Conservation (phyloP, 805 yeast species). For the Candida manassasensis region DNA sequence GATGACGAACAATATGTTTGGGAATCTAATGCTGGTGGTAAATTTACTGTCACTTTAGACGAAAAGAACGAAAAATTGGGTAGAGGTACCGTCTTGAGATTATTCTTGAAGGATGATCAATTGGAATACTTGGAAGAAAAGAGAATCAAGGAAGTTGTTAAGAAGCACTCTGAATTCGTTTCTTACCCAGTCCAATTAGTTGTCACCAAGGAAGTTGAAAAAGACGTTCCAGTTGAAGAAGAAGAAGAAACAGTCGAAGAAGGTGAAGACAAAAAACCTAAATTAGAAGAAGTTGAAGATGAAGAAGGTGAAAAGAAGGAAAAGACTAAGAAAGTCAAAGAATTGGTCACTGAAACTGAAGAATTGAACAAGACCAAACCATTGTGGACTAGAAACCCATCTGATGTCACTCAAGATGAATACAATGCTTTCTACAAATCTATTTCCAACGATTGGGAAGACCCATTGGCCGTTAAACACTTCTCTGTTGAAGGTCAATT, state of each 20-base stretch:
- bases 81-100: conserved; percentile 94
- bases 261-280: conserved; percentile 62
- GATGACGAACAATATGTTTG: conserved; percentile 99
- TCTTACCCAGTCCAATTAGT: conserved; percentile 98
- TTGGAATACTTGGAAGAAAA: conserved; percentile 98
- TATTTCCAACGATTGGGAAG: conserved; percentile 99
- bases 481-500: conserved; percentile 99
- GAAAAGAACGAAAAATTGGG: conserved; percentile 78
- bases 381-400: conserved; percentile 98
- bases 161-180: conserved; percentile 99
- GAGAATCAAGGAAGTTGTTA: conserved; percentile 98
- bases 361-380: conserved; percentile 99
- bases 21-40: conserved; percentile 99
- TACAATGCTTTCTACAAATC: conserved; percentile 99
- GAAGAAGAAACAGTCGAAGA: conserved; percentile 37
- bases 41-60: conserved; percentile 93
- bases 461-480: conserved; percentile 98
- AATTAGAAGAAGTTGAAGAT: conserved; percentile 73
- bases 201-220: conserved; percentile 98
- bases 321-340: conserved; percentile 87
- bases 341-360: conserved; percentile 91
- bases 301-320: conserved; percentile 66
- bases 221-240: conserved; percentile 88
- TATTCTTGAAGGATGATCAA: conserved; percentile 98
- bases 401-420: conserved; percentile 96